These are phyloP conservation scores for Scenedesmus sp. DNA, from an alignment of 163 green algal genomes.

Conservation along the genomic window DNA sequence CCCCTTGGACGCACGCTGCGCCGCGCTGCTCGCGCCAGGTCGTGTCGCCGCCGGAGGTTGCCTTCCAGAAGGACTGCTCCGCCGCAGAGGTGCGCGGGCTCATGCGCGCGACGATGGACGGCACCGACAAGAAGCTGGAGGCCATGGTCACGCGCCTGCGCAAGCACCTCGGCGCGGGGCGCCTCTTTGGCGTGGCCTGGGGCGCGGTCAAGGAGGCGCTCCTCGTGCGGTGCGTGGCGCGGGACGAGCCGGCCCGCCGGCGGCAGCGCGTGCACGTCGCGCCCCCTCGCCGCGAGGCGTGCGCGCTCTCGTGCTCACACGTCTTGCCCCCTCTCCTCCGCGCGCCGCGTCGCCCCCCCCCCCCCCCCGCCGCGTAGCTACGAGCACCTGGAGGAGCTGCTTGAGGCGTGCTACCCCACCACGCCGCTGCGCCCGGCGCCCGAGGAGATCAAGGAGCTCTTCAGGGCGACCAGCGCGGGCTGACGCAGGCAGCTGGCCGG, in stretches of 20 bases:
- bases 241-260: no score
- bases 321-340: not conserved
- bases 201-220: conserved; percentile 21
- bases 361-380: no score
- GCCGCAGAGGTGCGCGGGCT: conserved; percentile 36
- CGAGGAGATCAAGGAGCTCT: conserved; percentile 52
- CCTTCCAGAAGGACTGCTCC: conserved; percentile 44
- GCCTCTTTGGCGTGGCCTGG: conserved; percentile 20
- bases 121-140: conserved; percentile 47
- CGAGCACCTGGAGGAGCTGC: conserved; percentile 45
- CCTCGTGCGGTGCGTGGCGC: conserved; percentile 20
- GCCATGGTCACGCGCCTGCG: conserved; percentile 33
- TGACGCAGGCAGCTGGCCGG: not conserved
- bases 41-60: conserved; percentile 30
- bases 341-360: no score
- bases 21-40: conserved; percentile 2
- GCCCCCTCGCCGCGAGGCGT: not conserved
- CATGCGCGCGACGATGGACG: conserved; percentile 38
- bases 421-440: conserved; percentile 45
- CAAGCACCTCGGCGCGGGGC: conserved; percentile 45
- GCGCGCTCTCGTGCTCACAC: not conserved
- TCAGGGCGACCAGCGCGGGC: conserved; percentile 47
- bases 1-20: no score
- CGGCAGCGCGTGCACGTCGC: no score
- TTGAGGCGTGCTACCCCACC: conserved; percentile 51